Conservation (phyloP, 164 flowering plant genomes). For the Tetracentron sinense region DNA sequence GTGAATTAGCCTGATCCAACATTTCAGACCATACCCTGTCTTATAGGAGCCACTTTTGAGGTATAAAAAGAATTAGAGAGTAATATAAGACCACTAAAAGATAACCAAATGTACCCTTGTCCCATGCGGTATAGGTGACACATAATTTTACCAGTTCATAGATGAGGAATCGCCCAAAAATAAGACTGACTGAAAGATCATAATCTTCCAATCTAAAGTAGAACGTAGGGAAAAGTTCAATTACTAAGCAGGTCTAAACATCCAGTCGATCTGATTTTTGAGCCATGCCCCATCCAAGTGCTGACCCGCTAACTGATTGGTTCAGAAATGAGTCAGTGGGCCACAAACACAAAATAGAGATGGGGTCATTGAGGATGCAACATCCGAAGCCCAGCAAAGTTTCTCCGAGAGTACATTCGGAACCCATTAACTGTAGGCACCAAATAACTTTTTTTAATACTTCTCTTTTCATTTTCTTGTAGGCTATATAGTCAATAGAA, state of each 20-base stretch:
- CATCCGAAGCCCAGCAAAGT: background rate
- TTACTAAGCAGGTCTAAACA: background rate
- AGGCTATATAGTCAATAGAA: no score
- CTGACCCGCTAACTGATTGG: background rate
- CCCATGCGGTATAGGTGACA: background rate
- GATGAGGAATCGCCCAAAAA: background rate
- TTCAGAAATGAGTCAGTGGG: background rate
- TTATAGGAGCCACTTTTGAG: background rate
- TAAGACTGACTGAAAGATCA: background rate
- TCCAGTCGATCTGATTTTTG: background rate
- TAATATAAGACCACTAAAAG: background rate
- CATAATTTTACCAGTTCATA: background rate
- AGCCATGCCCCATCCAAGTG: constrained; percentile 1
- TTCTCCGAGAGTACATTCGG: background rate
- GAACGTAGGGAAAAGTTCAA: background rate
- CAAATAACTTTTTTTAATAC: no score
- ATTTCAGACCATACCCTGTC: background rate
- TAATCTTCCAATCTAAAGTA: background rate
- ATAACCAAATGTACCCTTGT: background rate
- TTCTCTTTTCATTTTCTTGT: no score
- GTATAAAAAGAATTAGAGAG: background rate
- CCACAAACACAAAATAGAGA: background rate
- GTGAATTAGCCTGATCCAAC: background rate
- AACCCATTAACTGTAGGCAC: background rate
- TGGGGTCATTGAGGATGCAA: background rate